Evolutionary conservation across 768 basidiomycete species (phyloP).

Genomic region (Suillus subluteus): DNA sequence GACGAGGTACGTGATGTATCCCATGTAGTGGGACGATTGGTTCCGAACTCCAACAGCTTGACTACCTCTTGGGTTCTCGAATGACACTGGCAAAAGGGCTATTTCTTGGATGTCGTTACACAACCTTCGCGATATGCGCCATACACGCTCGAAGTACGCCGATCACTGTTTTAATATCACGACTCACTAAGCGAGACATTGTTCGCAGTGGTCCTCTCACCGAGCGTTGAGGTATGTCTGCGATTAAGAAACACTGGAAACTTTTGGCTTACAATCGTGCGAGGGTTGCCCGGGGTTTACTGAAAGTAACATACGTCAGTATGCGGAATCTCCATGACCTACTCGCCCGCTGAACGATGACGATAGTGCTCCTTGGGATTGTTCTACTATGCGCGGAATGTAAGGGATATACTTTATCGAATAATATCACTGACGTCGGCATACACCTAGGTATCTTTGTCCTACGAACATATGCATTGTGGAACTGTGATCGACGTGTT

Average conservation of each 20-base stretch:
- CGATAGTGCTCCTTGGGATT: background rate
- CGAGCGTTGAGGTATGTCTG: background rate
- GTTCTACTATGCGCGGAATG: background rate
- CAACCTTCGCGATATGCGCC: background rate
- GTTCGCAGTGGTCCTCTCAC: background rate
- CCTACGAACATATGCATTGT: background rate
- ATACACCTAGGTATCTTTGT: background rate
- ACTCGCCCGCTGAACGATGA: background rate
- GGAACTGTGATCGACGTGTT: conserved; percentile 6
- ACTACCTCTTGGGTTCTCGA: background rate
- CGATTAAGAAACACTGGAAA: background rate
- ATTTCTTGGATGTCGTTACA: conserved; percentile 5
- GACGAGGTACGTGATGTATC: background rate
- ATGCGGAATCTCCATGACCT: too few relatives aligned
- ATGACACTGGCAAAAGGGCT: background rate
- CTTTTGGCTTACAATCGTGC: background rate
- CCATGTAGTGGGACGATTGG: background rate
- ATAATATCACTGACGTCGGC: background rate
- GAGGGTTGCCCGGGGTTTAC: background rate
- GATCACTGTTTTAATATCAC: background rate
- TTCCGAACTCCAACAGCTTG: background rate
- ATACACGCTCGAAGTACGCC: background rate
- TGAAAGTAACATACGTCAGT: background rate
- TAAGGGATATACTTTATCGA: background rate
- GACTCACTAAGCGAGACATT: background rate